These are phyloP conservation scores for Castanea sativa DNA, from an alignment of 306 rosid species.

Conservation along the genomic window DNA sequence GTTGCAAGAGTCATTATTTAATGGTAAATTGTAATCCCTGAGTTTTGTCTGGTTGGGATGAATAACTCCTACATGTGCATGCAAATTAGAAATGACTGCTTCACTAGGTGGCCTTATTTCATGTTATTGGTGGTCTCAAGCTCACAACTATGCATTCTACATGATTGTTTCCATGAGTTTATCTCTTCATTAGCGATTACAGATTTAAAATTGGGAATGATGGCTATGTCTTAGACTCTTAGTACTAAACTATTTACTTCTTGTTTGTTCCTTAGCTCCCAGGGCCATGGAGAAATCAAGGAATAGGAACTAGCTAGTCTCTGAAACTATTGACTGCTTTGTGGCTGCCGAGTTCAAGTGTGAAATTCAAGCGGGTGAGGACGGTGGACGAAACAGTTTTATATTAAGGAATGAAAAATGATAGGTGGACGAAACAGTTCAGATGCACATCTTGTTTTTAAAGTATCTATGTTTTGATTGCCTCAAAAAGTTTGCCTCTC, in stretches of 20 bases:
- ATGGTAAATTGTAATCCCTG: background rate
- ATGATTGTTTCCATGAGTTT: background rate
- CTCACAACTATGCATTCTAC: slow-evolving; percentile 20
- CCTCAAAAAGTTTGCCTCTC: slow-evolving; percentile 24
- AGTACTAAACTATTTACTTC: slow-evolving; percentile 10
- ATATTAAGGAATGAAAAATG: slow-evolving; percentile 22
- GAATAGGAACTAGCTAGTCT: slow-evolving; percentile 49
- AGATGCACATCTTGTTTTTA: slow-evolving; percentile 28
- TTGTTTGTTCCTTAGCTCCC: slow-evolving; percentile 63
- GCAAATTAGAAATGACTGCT: background rate
- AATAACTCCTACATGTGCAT: background rate
- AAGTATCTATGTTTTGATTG: slow-evolving; percentile 31
- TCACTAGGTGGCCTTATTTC: background rate
- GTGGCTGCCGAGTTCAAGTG: slow-evolving; percentile 26
- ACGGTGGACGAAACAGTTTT: slow-evolving; percentile 11
- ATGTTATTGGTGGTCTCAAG: background rate
- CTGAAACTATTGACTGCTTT: slow-evolving; percentile 31
- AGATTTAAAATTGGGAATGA: background rate
- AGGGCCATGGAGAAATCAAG: slow-evolving; percentile 85
- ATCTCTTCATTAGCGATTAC: background rate
- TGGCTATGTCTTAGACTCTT: background rate
- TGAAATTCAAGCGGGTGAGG: slow-evolving; percentile 13
- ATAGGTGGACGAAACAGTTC: slow-evolving; percentile 20
- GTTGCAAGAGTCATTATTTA: background rate
- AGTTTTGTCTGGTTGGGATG: background rate